phyloP scores from a whole-genome alignment of 768 basidiomycete species.

The Nevesoporus exiguus region DNA sequence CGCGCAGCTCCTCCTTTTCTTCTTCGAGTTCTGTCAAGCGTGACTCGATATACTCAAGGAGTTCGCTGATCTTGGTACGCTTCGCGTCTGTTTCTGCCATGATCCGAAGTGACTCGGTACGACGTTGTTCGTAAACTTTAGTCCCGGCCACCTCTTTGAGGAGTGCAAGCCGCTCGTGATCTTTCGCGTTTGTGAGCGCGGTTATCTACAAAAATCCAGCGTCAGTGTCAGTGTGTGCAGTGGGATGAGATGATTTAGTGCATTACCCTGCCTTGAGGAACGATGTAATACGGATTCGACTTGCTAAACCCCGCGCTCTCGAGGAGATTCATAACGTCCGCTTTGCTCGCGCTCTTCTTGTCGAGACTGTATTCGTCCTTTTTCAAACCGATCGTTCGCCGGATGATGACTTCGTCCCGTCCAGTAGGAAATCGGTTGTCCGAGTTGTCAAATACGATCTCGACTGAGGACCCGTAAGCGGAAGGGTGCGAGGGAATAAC shows the following conservation, averaged over 20 bases:
- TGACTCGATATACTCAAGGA: constrained; percentile 88
- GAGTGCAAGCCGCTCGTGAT: constrained; percentile 88
- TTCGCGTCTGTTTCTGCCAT: constrained; percentile 97
- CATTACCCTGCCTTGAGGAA: constrained; percentile 93
- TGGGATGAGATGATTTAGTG: not conserved
- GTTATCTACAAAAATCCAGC: constrained; percentile 82
- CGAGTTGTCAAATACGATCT: constrained; percentile 94
- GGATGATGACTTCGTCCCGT: constrained; percentile 79
- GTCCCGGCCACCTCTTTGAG: constrained; percentile 98
- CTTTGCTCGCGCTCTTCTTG: constrained; percentile 92
- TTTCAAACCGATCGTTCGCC: constrained; percentile 94
- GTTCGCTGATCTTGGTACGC: constrained; percentile 84
- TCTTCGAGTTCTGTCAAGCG: constrained; percentile 90
- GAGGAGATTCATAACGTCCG: constrained; percentile 95
- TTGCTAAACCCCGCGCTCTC: constrained; percentile 97
- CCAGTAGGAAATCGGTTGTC: constrained; percentile 94
- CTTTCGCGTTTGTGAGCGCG: constrained; percentile 93
- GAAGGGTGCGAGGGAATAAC: not conserved
- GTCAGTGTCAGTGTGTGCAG: constrained; percentile 7
- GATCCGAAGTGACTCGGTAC: constrained; percentile 88
- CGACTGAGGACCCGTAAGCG: constrained; percentile 41
- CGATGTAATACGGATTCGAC: constrained; percentile 99
- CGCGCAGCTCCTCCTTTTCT: constrained; percentile 96
- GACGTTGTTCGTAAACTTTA: constrained; percentile 94
- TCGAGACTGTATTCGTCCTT: constrained; percentile 99